phyloP scores from a whole-genome alignment of 1,139 yeast species.

The Suhomyces wounanorum region DNA sequence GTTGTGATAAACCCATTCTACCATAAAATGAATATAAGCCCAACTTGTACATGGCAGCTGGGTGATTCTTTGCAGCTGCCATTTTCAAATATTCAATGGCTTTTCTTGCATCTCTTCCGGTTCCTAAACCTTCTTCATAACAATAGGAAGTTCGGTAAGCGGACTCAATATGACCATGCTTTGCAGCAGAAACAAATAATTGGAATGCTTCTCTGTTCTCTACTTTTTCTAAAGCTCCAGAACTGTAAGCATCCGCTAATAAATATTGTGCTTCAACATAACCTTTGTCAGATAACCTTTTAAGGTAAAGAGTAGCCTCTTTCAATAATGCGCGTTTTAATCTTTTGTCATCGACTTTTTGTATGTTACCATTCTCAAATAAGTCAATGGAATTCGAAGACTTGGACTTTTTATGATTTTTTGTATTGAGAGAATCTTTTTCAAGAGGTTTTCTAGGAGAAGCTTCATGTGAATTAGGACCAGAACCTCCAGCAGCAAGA shows the following conservation, averaged over 20 bases:
- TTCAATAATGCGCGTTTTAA: constrained; percentile 58
- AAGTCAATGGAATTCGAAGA: constrained; percentile 27
- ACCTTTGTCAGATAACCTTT: constrained; percentile 76
- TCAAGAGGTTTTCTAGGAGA: constrained; percentile 29
- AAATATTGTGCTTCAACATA: constrained; percentile 89
- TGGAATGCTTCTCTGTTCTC: constrained; percentile 76
- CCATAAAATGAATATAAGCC: constrained; percentile 86
- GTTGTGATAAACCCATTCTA: constrained; percentile 76
- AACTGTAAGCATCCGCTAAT: constrained; percentile 82
- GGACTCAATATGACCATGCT: constrained; percentile 88
- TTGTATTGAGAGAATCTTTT: constrained; percentile 14
- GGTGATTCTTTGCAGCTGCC: constrained; percentile 90
- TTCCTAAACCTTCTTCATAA: constrained; percentile 92
- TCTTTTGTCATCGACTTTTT: constrained; percentile 30
- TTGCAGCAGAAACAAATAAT: constrained; percentile 86
- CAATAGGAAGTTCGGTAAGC: constrained; percentile 91
- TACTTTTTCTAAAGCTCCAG: constrained; percentile 84
- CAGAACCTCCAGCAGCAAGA: constrained; percentile 10
- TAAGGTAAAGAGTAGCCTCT: constrained; percentile 74
- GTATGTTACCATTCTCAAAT: constrained; percentile 17
- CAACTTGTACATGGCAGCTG: constrained; percentile 92
- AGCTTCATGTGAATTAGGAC: constrained; percentile 23
- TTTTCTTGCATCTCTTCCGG: constrained; percentile 83
- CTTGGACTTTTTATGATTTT: constrained; percentile 19
- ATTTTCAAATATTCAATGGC: constrained; percentile 81